Evolutionary conservation across 2,329 filamentous ascomycete species (phyloP).

Genomic region (Aspergillus ochraceoroseus): DNA sequence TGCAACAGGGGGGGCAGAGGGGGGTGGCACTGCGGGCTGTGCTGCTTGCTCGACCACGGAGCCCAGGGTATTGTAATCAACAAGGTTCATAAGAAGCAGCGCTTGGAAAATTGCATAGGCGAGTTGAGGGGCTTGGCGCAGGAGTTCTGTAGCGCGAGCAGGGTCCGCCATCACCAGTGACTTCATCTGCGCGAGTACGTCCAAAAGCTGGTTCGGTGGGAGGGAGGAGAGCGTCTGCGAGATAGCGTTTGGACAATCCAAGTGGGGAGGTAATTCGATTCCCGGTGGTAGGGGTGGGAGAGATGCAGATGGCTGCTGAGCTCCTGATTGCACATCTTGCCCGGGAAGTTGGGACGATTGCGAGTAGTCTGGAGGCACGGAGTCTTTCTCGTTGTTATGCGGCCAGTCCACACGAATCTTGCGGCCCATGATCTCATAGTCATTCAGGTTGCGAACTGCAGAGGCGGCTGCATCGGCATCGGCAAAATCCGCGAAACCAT

Average conservation of each 20-base stretch:
- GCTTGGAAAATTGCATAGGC: constrained; percentile 94
- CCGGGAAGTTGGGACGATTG: constrained; percentile 36
- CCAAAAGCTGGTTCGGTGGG: constrained; percentile 81
- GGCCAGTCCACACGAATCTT: constrained; percentile 94
- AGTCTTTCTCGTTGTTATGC: constrained; percentile 77
- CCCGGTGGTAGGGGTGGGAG: constrained; percentile 80
- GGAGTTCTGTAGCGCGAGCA: constrained; percentile 74
- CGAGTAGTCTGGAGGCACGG: constrained; percentile 51
- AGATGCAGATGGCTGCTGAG: constrained; percentile 47
- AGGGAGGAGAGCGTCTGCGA: constrained; percentile 83
- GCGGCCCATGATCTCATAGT: constrained; percentile 89
- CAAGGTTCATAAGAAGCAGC: constrained; percentile 83
- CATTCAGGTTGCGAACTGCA: constrained; percentile 90
- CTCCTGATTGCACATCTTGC: constrained; percentile 36
- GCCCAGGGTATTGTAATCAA: constrained; percentile 76
- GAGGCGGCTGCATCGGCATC: constrained; percentile 89
- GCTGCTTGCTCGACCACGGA: constrained; percentile 66
- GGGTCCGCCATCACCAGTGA: constrained; percentile 77
- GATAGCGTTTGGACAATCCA: constrained; percentile 84
- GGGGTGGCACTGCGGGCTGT: constrained; percentile 40
- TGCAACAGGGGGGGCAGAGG: constrained; percentile 25
- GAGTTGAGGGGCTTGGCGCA: constrained; percentile 85
- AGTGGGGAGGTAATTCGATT: constrained; percentile 73
- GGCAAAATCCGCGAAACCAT: constrained; percentile 93
- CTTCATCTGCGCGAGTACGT: constrained; percentile 94